These are phyloP conservation scores for Exophiala bonariae DNA, from an alignment of 2,329 filamentous ascomycete species.

Conservation along the genomic window DNA sequence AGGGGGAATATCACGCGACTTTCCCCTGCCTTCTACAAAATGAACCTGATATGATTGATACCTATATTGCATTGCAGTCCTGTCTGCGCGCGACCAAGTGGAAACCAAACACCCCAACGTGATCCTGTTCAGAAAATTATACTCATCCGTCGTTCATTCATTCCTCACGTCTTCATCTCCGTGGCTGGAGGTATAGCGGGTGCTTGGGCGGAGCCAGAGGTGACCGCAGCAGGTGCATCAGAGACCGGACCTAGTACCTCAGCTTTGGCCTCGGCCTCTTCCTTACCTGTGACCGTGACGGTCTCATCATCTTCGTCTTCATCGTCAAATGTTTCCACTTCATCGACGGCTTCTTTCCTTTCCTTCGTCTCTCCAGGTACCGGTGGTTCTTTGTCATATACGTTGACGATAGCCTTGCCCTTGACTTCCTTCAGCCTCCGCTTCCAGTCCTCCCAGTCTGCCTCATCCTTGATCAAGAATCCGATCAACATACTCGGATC, in stretches of 20 bases:
- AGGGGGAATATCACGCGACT: no score
- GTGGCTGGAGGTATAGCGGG: background rate
- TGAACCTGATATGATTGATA: no score
- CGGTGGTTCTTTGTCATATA: conserved; percentile 69
- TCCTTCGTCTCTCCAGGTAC: conserved; percentile 53
- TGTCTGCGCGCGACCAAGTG: no score
- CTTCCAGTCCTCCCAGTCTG: conserved; percentile 84
- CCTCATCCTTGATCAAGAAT: conserved; percentile 78
- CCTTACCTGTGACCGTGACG: conserved; percentile 23
- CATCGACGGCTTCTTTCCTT: conserved; percentile 75
- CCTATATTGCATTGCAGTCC: no score
- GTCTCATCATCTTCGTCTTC: conserved; percentile 45
- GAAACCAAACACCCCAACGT: no score
- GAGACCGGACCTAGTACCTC: no score
- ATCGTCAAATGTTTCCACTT: conserved; percentile 86
- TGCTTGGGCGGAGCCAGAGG: no score
- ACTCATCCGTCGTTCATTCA: no score
- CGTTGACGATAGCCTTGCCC: conserved; percentile 82
- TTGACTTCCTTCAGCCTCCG: conserved; percentile 70
- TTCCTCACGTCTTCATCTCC: background rate
- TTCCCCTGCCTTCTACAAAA: no score
- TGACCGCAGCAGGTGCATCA: no score
- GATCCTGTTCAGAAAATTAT: no score
- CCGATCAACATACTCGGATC: conserved; percentile 97
- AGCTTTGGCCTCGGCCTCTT: no score